phyloP scores from a whole-genome alignment of 371 early-diverging fungal genomes.

The Choanephora cucurbitarum region DNA sequence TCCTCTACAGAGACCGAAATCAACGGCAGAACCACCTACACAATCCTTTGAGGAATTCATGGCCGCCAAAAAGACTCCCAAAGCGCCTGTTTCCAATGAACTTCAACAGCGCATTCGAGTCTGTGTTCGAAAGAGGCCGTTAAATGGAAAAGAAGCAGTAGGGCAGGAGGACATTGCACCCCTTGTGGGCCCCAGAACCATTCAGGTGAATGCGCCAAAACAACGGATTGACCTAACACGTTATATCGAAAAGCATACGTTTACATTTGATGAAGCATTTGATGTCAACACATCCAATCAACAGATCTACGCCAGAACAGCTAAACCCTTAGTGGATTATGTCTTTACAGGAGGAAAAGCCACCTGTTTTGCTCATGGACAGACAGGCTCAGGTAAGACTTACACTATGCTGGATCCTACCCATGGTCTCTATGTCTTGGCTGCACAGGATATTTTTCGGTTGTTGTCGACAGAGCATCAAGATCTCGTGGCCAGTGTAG shows the following conservation, averaged over 20 bases:
- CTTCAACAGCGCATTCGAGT: constrained; percentile 88
- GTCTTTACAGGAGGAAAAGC: constrained; percentile 96
- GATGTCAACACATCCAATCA: constrained; percentile 78
- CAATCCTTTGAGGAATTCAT: background rate
- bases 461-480: constrained; percentile 67
- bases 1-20: constrained; percentile 20
- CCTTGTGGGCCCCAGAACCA: constrained; percentile 62
- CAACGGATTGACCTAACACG: constrained; percentile 93
- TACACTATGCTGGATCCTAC: constrained; percentile 95
- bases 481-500: constrained; percentile 80
- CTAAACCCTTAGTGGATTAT: constrained; percentile 92
- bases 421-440: constrained; percentile 88
- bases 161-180: constrained; percentile 85
- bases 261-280: constrained; percentile 97
- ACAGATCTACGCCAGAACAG: constrained; percentile 91
- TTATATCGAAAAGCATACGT: constrained; percentile 92
- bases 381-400: constrained; percentile 97
- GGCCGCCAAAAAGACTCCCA: constrained; percentile 6
- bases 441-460: constrained; percentile 89
- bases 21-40: constrained; percentile 1
- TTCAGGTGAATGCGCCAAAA: constrained; percentile 91
- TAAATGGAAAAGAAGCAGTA: constrained; percentile 79
- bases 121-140: constrained; percentile 95
- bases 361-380: constrained; percentile 99
- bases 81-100: constrained; percentile 23